Evolutionary conservation across 2,329 filamentous ascomycete species (phyloP).

Genomic region (Karstenula rhodostoma): DNA sequence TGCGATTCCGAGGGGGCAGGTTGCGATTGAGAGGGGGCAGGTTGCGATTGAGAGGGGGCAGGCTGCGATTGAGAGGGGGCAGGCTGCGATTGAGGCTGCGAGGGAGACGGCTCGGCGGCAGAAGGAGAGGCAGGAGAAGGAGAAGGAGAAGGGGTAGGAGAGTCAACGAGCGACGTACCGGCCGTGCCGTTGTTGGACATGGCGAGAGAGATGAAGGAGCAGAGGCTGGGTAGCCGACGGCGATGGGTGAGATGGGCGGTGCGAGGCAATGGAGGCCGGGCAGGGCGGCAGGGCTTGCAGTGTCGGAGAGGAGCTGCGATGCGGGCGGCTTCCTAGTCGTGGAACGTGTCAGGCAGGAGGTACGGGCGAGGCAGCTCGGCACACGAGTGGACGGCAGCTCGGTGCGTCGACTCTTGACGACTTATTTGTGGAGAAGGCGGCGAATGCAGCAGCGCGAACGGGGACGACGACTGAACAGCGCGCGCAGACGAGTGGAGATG

Average conservation of each 20-base stretch:
- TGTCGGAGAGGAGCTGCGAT: background rate
- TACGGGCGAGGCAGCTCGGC: constrained; percentile 8
- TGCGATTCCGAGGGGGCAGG: constrained; percentile 26
- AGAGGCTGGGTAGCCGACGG: background rate
- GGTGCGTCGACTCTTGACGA: constrained; percentile 1
- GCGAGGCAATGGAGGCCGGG: constrained; percentile 2
- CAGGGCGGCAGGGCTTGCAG: background rate
- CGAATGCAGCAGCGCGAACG: constrained; percentile 17
- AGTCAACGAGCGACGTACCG: constrained; percentile 42
- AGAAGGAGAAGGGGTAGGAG: constrained; percentile 12
- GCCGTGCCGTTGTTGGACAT: constrained; percentile 42
- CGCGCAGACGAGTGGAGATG: constrained; percentile 12
- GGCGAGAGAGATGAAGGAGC: constrained; percentile 17
- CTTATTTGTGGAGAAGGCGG: constrained; percentile 5
- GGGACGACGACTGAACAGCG: background rate
- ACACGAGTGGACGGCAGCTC: constrained; percentile 11
- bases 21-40: constrained; percentile 24
- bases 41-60: constrained; percentile 23
- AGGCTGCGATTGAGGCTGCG: constrained; percentile 25
- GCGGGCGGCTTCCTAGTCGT: constrained; percentile 19
- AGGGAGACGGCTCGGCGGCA: constrained; percentile 24
- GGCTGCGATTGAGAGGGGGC: constrained; percentile 24
- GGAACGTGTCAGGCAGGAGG: constrained; percentile 25
- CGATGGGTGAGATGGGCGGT: background rate
- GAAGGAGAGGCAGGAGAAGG: constrained; percentile 16